Evolutionary conservation across 1,139 yeast species (phyloP).

Genomic region (Diutina sp.): DNA sequence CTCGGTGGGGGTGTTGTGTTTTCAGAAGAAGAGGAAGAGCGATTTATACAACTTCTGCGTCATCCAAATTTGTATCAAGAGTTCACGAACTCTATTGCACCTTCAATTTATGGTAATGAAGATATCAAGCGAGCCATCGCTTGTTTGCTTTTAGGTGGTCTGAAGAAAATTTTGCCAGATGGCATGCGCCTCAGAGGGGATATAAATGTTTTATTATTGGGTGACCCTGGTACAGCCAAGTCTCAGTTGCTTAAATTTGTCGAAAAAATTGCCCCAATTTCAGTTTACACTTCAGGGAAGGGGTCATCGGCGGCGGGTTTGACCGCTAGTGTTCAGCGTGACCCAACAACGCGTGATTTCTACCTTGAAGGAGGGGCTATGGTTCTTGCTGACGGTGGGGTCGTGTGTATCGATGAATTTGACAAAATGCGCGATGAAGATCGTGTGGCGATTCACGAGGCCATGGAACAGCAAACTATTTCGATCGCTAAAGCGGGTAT

Average conservation of each 20-base stretch:
- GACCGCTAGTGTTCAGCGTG: slow-evolving; percentile 95
- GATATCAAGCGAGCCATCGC: slow-evolving; percentile 92
- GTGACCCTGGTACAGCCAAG: slow-evolving; percentile 99
- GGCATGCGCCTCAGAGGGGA: slow-evolving; percentile 97
- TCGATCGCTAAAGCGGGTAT: slow-evolving; percentile 99
- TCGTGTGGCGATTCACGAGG: slow-evolving; percentile 97
- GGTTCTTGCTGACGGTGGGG: slow-evolving; percentile 99
- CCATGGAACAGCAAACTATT: slow-evolving; percentile 98
- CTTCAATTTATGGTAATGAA: slow-evolving; percentile 85
- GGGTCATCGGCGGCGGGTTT: slow-evolving; percentile 99
- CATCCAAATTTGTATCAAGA: slow-evolving; percentile 74
- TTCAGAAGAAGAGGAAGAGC: slow-evolving; percentile 95
- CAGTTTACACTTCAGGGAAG: slow-evolving; percentile 95
- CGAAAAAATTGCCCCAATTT: slow-evolving; percentile 87
- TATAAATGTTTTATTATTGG: slow-evolving; percentile 79
- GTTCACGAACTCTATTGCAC: slow-evolving; percentile 87
- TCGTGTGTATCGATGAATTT: slow-evolving; percentile 96
- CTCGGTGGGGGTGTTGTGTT: slow-evolving; percentile 46
- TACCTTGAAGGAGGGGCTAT: slow-evolving; percentile 98
- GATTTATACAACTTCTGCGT: slow-evolving; percentile 69
- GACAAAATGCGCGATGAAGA: slow-evolving; percentile 99
- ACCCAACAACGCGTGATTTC: slow-evolving; percentile 76
- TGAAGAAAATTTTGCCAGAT: slow-evolving; percentile 84
- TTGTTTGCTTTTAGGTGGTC: slow-evolving; percentile 88
- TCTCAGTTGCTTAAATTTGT: slow-evolving; percentile 91